Evolutionary conservation across 2,329 filamentous ascomycete genomes (phyloP), one percentile per base, ranked within the genome.

Genomic region (Ascochyta rabiei): DNA sequence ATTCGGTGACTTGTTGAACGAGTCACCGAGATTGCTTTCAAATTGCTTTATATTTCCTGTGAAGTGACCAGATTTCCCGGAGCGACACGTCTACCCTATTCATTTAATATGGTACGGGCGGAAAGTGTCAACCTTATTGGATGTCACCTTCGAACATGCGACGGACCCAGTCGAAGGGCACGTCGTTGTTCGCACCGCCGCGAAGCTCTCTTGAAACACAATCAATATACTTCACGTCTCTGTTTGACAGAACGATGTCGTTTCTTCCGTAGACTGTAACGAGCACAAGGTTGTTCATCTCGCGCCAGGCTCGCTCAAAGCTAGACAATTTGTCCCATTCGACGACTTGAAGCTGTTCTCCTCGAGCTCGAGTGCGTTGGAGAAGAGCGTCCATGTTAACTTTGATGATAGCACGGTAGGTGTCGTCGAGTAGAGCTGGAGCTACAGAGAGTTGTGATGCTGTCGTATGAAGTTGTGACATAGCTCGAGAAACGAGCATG

Each of bases 291-390:
- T 58, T 45, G 26, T 66, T 62, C 12, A 39, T 35, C n/a, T 60
- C 56, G 4, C 67, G 57, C 65, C 67, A 69, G 4, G 58, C 48
- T 13, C 31, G 16, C 40, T 65, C 61, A 12, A 56, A 58, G 2
- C 47, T 30, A 3, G 48, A 48, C 15, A 66, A 28, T 2, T 39
- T 21, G 2, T 40, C 15, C 41, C 51, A 56, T 9, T 61, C 37
- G 1, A 66, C 26, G 1, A 15, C 16, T 5, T 24, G 46, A 6
- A 65, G 46, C 9, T 31, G 46, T 9, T 57, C 41, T n/a, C 57
- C 61, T 34, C 52, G 47, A 12, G 30, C 30, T n/a, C 59, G 62
- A 26, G 57, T 60, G 7, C 48, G 56, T 28, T 56, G 31, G 2
- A 64, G 49, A 5, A 58, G 23, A 3, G 47, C 26, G 1, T n/a